Evolutionary conservation across 1,284 basidiomycete genomes (phyloP).

Genomic region (Puccinia novopanici): DNA sequence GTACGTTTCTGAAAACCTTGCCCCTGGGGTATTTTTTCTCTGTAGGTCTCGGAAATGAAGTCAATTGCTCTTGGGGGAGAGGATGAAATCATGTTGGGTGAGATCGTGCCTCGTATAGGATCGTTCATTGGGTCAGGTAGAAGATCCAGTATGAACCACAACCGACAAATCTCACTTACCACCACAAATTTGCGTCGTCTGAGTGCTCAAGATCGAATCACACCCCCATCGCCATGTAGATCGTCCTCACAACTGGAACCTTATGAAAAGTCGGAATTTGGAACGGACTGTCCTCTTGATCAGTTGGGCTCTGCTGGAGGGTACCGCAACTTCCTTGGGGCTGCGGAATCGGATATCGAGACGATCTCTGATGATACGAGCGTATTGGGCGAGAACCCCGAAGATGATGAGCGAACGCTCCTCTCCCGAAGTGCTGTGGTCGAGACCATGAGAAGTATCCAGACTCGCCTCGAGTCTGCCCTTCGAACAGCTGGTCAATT

Average conservation of each 20-base stretch:
- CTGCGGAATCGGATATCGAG: constrained; percentile 31
- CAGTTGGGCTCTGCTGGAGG: not conserved
- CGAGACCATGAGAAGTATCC: constrained; percentile 53
- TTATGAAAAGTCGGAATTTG: not conserved
- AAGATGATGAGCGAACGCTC: constrained; percentile 46
- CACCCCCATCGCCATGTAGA: constrained; percentile 8
- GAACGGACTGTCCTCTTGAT: constrained; percentile 6
- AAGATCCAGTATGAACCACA: not conserved
- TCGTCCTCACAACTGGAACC: constrained; percentile 39
- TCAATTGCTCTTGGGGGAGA: constrained; percentile 36
- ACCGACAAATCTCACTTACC: constrained; percentile 21
- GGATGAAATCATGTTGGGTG: constrained; percentile 21
- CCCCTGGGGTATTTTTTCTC: not conserved
- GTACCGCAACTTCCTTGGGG: not conserved
- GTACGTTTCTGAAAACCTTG: constrained; percentile 8
- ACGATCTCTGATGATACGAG: constrained; percentile 31
- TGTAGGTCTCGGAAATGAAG: constrained; percentile 47
- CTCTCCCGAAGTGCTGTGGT: constrained; percentile 50
- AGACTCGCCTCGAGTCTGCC: constrained; percentile 52
- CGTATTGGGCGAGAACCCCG: constrained; percentile 18
- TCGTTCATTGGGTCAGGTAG: not conserved
- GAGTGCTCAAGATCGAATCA: constrained; percentile 11
- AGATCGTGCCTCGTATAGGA: constrained; percentile 2
- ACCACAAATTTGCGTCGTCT: constrained; percentile 39
- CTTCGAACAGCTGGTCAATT: constrained; percentile 51